Base-by-base conservation (phyloP, 805 yeast genomes). In the Yarrowia sp. region DNA sequence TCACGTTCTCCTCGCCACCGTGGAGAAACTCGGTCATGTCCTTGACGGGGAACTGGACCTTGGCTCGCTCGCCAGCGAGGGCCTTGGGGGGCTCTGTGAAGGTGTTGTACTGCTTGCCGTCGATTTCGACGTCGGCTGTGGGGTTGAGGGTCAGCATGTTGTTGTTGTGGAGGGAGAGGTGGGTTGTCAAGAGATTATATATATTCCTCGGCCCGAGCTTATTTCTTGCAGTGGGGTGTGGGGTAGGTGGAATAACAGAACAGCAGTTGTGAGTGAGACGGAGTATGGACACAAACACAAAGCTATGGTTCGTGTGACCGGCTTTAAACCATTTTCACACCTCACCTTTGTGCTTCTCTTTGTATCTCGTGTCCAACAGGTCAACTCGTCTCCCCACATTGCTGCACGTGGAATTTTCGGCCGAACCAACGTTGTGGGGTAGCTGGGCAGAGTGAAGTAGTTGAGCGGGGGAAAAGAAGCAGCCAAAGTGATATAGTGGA, bases 1-100 rank as follows among this genome's bases (percentile, higher is more conserved):
- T 79, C 22, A 83, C 77, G 61, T 74, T 71, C 43, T 76, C 75
- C 67, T 72, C 67, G 57, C 80, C 77, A 48, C 83, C 83, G 51
- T 79, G 80, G 66, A 80, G 69, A 70, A 77, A 81, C 69, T 76
- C 70, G 66, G 81, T 79, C 73, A 81, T 68, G 57, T 75, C 74
- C 32, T 76, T 72, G 58, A 72, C 67, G 45, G 75, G 72, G 69
- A 80, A 80, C 31, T 68, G 64, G 53, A 77, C 76, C 22, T 68
- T 69, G 31, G 71, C 74, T 65, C 84, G 74, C 67, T 80, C 84
- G 62, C 68, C 72, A 39, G 75, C 77, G 69, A 81, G 69, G 36
- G 70, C 71, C 43, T 71, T 67, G 22, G 71, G 67, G 6, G 82
- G 81, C 68, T 77, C 78, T 1, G 74, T 68, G 55, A 67, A 71